A percentile compares a stretch with the other conserved stretches of the same genome.
phyloP scores from a whole-genome alignment of 2,329 filamentous ascomycete species.

The Paraconiothyrium brasiliense region DNA sequence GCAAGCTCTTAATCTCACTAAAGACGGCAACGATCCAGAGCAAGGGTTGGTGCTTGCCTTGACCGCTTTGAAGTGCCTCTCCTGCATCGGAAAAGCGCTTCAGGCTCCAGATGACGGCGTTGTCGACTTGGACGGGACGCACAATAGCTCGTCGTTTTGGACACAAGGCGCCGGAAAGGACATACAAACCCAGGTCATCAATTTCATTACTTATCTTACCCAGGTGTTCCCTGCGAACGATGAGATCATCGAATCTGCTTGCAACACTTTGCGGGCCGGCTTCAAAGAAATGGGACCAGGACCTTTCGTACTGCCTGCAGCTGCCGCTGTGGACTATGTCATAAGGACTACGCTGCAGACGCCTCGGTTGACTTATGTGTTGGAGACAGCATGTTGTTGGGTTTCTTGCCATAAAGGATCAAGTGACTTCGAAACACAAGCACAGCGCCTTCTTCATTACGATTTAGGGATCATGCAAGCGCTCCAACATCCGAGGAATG shows the following conservation, averaged over 20 bases:
- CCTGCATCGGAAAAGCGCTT: conserved; percentile 75
- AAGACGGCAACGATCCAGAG: conserved; percentile 47
- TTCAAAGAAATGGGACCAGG: conserved; percentile 79
- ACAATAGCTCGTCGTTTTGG: conserved; percentile 57
- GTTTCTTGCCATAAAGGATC: conserved; percentile 58
- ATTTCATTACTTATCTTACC: conserved; percentile 61
- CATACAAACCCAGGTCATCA: conserved; percentile 62
- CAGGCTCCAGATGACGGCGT: conserved; percentile 73
- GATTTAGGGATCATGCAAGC: conserved; percentile 69
- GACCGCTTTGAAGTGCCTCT: conserved; percentile 72
- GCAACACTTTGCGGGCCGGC: conserved; percentile 75
- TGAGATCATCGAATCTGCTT: conserved; percentile 77
- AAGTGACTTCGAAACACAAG: conserved; percentile 38
- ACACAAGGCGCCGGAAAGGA: conserved; percentile 56
- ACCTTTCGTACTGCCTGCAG: conserved; percentile 77
- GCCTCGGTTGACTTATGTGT: conserved; percentile 72
- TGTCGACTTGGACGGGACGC: conserved; percentile 71
- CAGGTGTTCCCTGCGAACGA: conserved; percentile 66
- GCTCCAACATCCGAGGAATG: conserved; percentile 69
- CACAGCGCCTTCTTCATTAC: conserved; percentile 63
- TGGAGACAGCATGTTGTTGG: conserved; percentile 77
- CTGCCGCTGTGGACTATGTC: conserved; percentile 73
- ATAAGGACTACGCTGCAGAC: conserved; percentile 67
- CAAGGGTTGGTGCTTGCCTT: conserved; percentile 56
- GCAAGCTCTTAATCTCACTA: conserved; percentile 43